Conservation (phyloP, 2,329 filamentous ascomycete genomes). For the Epicoccum sorghinum region DNA sequence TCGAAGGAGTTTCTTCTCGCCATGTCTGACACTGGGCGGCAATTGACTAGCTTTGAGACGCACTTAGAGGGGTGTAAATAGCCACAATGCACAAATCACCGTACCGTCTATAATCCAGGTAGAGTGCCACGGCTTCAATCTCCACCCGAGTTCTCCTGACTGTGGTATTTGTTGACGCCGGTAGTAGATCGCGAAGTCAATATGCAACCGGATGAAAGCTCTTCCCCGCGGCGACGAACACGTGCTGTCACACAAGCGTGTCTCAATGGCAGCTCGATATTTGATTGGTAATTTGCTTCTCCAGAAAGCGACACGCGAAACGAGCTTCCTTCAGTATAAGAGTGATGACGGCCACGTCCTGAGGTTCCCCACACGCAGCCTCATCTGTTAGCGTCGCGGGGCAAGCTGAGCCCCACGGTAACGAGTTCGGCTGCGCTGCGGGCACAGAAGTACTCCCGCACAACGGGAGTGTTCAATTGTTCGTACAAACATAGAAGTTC, state of each 20-base stretch:
- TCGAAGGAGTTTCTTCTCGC: conserved; percentile 31
- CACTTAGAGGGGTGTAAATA: neutral
- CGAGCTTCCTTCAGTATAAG: conserved; percentile 8
- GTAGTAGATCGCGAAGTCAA: neutral
- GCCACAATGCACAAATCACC: too few species aligned
- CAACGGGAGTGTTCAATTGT: neutral
- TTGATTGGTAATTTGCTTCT: conserved; percentile 3
- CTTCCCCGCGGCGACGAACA: neutral
- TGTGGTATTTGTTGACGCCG: neutral
- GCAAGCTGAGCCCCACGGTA: conserved; percentile 8
- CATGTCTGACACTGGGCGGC: conserved; percentile 9
- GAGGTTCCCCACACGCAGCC: conserved; percentile 24
- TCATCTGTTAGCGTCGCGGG: conserved; percentile 26
- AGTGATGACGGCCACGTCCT: conserved; percentile 9
- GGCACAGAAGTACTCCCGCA: conserved; percentile 11
- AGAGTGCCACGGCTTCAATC: neutral
- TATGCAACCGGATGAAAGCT: conserved; percentile 1
- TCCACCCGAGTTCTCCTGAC: neutral
- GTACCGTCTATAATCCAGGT: too few species aligned
- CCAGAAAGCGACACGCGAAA: conserved; percentile 8
- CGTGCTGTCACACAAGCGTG: neutral
- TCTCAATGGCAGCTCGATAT: neutral
- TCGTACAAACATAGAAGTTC: conserved; percentile 14
- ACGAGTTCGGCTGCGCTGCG: conserved; percentile 5
- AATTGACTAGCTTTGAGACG: too few species aligned